A percentile compares a stretch with the other conserved stretches of the same genome.
phyloP scores from a whole-genome alignment of 495 filamentous ascomycete genomes.

The Penicilliopsis zonata region DNA sequence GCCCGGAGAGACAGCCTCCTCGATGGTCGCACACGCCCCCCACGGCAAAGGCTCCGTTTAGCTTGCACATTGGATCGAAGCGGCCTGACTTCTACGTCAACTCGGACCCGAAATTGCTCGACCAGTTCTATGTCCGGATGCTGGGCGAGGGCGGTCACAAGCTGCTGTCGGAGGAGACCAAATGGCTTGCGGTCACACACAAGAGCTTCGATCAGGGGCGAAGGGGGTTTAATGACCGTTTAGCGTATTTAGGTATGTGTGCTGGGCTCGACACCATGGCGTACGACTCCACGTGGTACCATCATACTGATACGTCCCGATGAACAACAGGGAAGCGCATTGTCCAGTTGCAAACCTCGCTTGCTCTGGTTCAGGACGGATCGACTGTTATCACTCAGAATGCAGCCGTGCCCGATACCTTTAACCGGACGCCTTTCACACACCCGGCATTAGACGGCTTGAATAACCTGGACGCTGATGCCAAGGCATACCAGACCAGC shows the following conservation, averaged over 20 bases:
- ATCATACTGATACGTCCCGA: too few relatives aligned
- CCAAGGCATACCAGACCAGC: conserved; percentile 42
- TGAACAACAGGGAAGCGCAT: conserved; percentile 60
- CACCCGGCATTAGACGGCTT: conserved; percentile 64
- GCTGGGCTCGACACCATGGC: too few relatives aligned
- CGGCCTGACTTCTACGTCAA: conserved; percentile 54
- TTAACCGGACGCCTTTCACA: conserved; percentile 51
- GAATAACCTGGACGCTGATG: conserved; percentile 47
- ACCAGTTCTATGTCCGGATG: conserved; percentile 60
- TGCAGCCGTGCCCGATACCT: conserved; percentile 17
- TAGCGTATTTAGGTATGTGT: conserved; percentile 85
- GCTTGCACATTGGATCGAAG: conserved; percentile 32
- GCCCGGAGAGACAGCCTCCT: conserved; percentile 42
- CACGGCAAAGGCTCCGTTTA: conserved; percentile 63
- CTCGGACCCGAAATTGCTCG: conserved; percentile 55
- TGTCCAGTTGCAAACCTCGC: conserved; percentile 62
- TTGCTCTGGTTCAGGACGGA: conserved; percentile 50
- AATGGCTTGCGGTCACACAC: conserved; percentile 95
- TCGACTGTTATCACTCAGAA: conserved; percentile 8
- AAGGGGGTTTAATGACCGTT: conserved; percentile 84
- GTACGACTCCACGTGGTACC: too few relatives aligned
- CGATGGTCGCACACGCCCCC: conserved; percentile 77
- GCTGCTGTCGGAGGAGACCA: conserved; percentile 76
- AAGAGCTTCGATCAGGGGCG: conserved; percentile 96
- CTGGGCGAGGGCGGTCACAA: conserved; percentile 58